A percentile compares a stretch with the other conserved stretches of the same genome.
These are phyloP conservation scores for Triticum timopheevii DNA, from an alignment of 176 grass and related monocot species.

Conservation along the genomic window DNA sequence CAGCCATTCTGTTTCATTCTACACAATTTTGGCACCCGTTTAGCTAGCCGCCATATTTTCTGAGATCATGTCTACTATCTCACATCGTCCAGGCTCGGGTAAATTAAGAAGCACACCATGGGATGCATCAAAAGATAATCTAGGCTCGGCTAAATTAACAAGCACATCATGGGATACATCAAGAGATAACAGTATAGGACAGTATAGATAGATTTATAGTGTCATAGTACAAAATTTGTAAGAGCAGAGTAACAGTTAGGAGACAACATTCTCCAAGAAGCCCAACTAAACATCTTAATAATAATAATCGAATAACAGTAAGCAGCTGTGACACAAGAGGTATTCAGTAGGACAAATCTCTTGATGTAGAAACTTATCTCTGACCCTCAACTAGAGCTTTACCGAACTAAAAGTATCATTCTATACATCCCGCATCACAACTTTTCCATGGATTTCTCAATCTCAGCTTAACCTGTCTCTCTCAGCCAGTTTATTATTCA, in stretches of 20 bases:
- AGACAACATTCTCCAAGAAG: not conserved
- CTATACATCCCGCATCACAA: constrained; percentile 55
- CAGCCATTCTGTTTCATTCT: not conserved
- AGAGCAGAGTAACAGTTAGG: constrained; percentile 5
- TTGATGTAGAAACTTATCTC: constrained; percentile 51
- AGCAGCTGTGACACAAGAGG: constrained; percentile 45
- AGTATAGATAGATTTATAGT: not conserved
- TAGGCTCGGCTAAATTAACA: not conserved
- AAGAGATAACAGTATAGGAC: not conserved
- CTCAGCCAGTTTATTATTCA: constrained; percentile 96
- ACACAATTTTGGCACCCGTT: not conserved
- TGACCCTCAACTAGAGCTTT: constrained; percentile 37
- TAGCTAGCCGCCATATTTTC: not conserved
- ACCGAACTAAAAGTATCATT: constrained; percentile 49
- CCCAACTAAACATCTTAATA: constrained; percentile 32
- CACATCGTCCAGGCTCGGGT: too few relatives aligned
- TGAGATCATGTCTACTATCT: not conserved
- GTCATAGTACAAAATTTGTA: not conserved
- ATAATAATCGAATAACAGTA: constrained; percentile 41
- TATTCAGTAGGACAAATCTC: constrained; percentile 46
- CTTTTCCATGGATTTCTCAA: constrained; percentile 14
- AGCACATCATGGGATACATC: not conserved
- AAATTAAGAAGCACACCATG: not conserved
- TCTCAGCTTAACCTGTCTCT: constrained; percentile 54
- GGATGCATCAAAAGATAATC: not conserved